Conservation (phyloP, 306 rosid genomes). For the Lupinus albus region DNA sequence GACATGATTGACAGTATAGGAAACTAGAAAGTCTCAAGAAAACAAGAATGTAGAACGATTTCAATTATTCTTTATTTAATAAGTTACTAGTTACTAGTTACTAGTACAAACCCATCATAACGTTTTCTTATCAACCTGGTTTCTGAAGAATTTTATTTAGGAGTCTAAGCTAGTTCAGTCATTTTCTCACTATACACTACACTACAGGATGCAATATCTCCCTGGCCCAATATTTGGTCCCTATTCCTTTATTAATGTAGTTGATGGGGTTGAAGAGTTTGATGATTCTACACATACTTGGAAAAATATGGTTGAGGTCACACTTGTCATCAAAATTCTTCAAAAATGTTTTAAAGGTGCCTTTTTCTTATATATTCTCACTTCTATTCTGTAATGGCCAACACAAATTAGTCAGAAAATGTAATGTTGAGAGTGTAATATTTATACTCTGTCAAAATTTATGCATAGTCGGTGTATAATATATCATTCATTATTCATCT, state of each 20-base stretch:
- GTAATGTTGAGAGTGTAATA: too few species aligned
- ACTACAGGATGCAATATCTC: conserved; percentile 58
- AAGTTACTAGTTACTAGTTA: too few species aligned
- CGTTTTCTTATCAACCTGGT: conserved; percentile 57
- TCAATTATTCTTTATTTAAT: too few species aligned
- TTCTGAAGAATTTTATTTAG: conserved; percentile 77
- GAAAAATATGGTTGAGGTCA: conserved; percentile 74
- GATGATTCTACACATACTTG: conserved; percentile 70
- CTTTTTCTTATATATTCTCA: not conserved
- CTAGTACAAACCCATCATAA: too few species aligned
- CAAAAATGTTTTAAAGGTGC: conserved; percentile 60
- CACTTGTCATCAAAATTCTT: conserved; percentile 55
- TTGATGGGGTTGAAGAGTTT: conserved; percentile 69
- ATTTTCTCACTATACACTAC: conserved; percentile 67
- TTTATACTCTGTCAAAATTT: too few species aligned
- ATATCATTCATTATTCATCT: too few species aligned
- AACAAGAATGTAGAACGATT: too few species aligned
- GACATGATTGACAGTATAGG: too few species aligned
- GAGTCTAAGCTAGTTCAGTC: conserved; percentile 57
- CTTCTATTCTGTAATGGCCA: not conserved
- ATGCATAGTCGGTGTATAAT: too few species aligned
- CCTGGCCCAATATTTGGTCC: conserved; percentile 67
- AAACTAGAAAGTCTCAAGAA: too few species aligned
- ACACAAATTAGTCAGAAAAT: too few species aligned
- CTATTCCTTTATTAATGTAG: conserved; percentile 68